Conservation (phyloP, 441 rosid species). For the Pelargonium fulgidum region DNA sequence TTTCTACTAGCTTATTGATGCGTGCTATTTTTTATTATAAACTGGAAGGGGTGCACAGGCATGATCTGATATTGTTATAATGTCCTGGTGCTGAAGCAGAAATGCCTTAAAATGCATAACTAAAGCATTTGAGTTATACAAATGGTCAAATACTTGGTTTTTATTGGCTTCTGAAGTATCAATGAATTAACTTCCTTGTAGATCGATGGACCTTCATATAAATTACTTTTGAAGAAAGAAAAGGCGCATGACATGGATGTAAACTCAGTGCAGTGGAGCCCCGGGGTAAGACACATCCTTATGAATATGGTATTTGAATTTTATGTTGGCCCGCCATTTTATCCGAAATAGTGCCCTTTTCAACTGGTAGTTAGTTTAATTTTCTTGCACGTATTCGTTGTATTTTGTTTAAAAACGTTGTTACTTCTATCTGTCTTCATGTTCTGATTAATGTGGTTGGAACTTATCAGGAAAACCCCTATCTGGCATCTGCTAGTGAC, state of each 20-base stretch:
- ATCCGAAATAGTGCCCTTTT: not conserved
- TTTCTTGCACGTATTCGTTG: not conserved
- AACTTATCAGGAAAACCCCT: slow-evolving; percentile 43
- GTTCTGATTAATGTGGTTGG: slow-evolving; percentile 13
- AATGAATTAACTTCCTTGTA: slow-evolving; percentile 25
- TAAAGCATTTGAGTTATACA: not conserved
- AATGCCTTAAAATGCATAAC: not conserved
- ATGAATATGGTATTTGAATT: not conserved
- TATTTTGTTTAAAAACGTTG: not conserved
- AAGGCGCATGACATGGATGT: slow-evolving; percentile 91
- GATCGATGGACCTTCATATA: slow-evolving; percentile 38
- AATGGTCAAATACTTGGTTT: not conserved
- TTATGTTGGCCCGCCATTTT: not conserved
- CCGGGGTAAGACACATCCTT: slow-evolving; percentile 49
- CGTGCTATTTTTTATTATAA: too few relatives aligned
- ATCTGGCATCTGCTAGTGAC: slow-evolving; percentile 82
- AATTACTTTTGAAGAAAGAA: slow-evolving; percentile 50
- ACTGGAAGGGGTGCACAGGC: too few relatives aligned
- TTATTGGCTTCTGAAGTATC: slow-evolving; percentile 7
- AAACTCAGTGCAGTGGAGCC: slow-evolving; percentile 76
- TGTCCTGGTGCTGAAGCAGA: not conserved
- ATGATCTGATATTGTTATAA: too few relatives aligned
- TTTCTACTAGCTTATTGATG: too few relatives aligned
- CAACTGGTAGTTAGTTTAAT: not conserved
- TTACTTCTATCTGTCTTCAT: not conserved